A percentile compares a stretch with the other conserved stretches of the same genome.
phyloP scores from a whole-genome alignment of 768 basidiomycete genomes.

The Amanita rimosa region DNA sequence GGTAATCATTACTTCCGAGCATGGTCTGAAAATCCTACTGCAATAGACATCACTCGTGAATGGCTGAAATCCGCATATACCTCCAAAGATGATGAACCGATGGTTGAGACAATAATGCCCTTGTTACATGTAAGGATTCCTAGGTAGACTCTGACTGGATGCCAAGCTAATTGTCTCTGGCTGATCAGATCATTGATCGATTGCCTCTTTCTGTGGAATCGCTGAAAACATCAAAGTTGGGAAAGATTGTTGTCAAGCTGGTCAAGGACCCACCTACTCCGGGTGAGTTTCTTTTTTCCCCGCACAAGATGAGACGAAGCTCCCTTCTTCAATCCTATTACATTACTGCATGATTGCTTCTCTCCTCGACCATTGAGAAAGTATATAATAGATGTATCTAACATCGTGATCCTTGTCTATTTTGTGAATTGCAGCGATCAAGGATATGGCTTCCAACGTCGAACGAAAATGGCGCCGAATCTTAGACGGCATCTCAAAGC shows the following conservation, averaged over 20 bases:
- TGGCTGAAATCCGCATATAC: slow-evolving; percentile 69
- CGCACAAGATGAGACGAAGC: not conserved
- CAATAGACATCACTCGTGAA: slow-evolving; percentile 70
- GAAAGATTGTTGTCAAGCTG: slow-evolving; percentile 68
- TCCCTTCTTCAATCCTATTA: slow-evolving; percentile 9
- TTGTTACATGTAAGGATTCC: slow-evolving; percentile 63
- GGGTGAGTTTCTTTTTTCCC: slow-evolving; percentile 48
- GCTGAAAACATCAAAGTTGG: slow-evolving; percentile 62
- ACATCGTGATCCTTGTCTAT: slow-evolving; percentile 38
- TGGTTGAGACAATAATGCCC: slow-evolving; percentile 77
- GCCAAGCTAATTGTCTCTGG: not conserved
- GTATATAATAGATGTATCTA: slow-evolving; percentile 54
- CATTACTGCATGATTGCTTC: slow-evolving; percentile 9
- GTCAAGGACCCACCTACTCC: slow-evolving; percentile 64
- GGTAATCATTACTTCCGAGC: slow-evolving; percentile 82
- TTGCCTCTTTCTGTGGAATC: slow-evolving; percentile 63
- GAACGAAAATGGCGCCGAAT: slow-evolving; percentile 74
- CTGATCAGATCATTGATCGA: slow-evolving; percentile 67
- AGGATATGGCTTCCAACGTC: slow-evolving; percentile 87
- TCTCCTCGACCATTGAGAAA: slow-evolving; percentile 22
- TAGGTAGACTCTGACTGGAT: not conserved
- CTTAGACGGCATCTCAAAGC: slow-evolving; percentile 27
- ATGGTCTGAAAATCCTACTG: slow-evolving; percentile 67
- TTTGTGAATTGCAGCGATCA: slow-evolving; percentile 57
- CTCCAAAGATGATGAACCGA: slow-evolving; percentile 36